Evolutionary conservation across 2,329 filamentous ascomycete species (phyloP).

Genomic region (Fusarium sacchari): DNA sequence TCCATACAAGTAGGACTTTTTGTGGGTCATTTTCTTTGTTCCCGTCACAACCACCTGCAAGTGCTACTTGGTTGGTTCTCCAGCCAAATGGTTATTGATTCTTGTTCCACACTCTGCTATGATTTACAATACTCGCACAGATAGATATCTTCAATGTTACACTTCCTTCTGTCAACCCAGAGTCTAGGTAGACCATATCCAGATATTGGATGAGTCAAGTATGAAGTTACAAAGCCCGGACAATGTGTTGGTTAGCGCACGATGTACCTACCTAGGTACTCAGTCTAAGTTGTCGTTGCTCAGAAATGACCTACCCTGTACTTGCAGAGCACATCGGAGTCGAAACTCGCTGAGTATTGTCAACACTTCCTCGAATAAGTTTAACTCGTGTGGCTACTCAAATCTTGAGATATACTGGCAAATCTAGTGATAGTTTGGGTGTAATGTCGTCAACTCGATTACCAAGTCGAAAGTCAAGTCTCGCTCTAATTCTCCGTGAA

Average conservation of each 20-base stretch:
- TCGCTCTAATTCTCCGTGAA: too few relatives aligned
- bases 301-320: neutral
- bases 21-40: conserved; percentile 2
- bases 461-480: too few relatives aligned
- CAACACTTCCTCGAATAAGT: neutral
- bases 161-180: neutral
- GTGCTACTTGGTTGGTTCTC: neutral
- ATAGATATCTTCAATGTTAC: neutral
- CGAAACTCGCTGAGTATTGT: neutral
- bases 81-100: neutral
- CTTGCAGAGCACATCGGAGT: neutral
- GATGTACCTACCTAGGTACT: too few relatives aligned
- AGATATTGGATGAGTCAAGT: neutral
- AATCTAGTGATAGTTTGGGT: too few relatives aligned
- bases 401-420: neutral
- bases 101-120: neutral
- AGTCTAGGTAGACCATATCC: neutral
- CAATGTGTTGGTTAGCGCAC: neutral
- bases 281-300: too few relatives aligned
- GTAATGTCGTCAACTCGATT: neutral
- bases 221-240: neutral
- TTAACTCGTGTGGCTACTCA: neutral
- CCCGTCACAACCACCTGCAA: too few relatives aligned
- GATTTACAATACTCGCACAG: neutral
- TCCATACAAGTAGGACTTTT: conserved; percentile 25